These are phyloP conservation scores for Teunomyces funiuensis DNA, from an alignment of 805 yeast genomes.

Conservation along the genomic window DNA sequence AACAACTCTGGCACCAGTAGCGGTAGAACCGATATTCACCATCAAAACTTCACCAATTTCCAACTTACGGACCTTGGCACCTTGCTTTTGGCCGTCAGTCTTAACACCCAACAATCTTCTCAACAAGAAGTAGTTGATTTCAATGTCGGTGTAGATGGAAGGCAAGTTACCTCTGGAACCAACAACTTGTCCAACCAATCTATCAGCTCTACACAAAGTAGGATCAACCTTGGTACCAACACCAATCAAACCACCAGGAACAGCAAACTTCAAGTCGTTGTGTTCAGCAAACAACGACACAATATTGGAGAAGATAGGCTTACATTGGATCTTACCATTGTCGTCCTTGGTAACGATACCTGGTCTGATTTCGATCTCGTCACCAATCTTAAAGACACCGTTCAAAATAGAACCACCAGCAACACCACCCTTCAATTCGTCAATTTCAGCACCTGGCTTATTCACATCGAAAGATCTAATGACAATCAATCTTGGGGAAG, in stretches of 20 bases:
- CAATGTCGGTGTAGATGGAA: constrained; percentile 94
- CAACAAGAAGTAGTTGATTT: constrained; percentile 92
- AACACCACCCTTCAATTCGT: constrained; percentile 98
- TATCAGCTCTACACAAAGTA: constrained; percentile 97
- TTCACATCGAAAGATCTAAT: constrained; percentile 98
- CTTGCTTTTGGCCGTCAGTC: constrained; percentile 93
- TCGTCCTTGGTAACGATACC: constrained; percentile 98
- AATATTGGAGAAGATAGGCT: constrained; percentile 91
- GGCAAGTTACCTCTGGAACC: constrained; percentile 97
- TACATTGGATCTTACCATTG: constrained; percentile 84
- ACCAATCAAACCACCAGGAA: constrained; percentile 99
- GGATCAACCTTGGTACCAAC: constrained; percentile 99
- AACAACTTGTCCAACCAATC: constrained; percentile 98
- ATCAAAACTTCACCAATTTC: constrained; percentile 93
- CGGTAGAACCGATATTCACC: constrained; percentile 99
- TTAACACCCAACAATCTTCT: constrained; percentile 98
- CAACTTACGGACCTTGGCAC: constrained; percentile 91
- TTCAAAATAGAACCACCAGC: constrained; percentile 98
- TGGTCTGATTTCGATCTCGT: constrained; percentile 98
- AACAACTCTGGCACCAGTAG: constrained; percentile 98
- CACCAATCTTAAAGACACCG: constrained; percentile 96
- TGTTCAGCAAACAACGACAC: constrained; percentile 96
- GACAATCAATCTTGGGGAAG: constrained; percentile 92
- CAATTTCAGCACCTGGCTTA: constrained; percentile 97
- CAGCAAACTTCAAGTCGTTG: constrained; percentile 96